Base-by-base conservation (phyloP, 192 early-diverging fungal genomes). In the Coemansia sp. region DNA sequence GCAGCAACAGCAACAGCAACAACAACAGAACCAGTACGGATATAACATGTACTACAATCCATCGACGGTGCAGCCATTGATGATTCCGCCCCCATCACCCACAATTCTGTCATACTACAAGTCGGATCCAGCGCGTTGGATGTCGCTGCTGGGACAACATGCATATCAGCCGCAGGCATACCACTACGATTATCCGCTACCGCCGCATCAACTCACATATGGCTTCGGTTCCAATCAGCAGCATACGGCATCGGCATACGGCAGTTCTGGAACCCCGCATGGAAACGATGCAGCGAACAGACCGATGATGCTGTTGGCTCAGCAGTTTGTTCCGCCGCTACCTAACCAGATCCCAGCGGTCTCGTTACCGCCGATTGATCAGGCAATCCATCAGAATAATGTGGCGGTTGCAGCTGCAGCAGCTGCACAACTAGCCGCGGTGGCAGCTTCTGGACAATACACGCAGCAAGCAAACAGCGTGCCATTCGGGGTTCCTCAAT, bases 51-150 rank as follows among this genome's bases (percentile, higher is more conserved):
- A 67, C 34, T 71, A 70, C 36, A 59, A 40, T 10, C 34, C 23
- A n/a, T 33, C 64, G 29, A 59, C 68, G 37, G 36, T 77, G 25
- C 81, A 83, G 59, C 72, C 72, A 15, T 62, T 78, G 30, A 79
- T 83, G 68, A 45, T 79, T 20, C 81, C 81, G 48, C 81, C 81
- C 19, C 81, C 81, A 22, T 83, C 81, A n/a, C 81, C 81, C 0
- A 79, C 68, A 14, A 79, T 83, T 33, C 61, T 83, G 2, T 83
- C 81, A 50, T 83, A 83, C 58, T 83, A 83, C 58, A 72, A 55
- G 50, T 59, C 68, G 2, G 75, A 83, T 50, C 80, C 80, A 2
- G 61, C 61, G 11, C 61, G 72, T 13, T 69, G 65, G 75, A 72
- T 79, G 70, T 73, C 75, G 42, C 64, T 75, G 50, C 67, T 71